Evolutionary conservation across 2,329 filamentous ascomycete genomes (phyloP).

Genomic region (Penicillium digitatum): DNA sequence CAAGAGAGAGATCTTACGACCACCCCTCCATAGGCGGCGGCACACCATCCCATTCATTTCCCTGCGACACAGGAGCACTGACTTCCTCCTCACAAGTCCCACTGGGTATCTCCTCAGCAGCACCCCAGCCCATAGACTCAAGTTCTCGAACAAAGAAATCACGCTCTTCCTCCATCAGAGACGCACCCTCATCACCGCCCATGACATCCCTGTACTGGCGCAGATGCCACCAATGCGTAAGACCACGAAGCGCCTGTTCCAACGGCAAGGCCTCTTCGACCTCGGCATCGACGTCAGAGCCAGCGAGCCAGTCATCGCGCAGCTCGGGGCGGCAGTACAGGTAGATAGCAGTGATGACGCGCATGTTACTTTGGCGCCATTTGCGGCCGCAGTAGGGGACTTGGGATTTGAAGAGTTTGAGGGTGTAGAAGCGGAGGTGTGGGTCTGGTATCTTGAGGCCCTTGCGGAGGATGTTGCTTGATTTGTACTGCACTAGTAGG

Average conservation of each 20-base stretch:
- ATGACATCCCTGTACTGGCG: slow-evolving; percentile 76
- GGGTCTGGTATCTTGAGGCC: slow-evolving; percentile 86
- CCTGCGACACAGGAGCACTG: slow-evolving; percentile 3
- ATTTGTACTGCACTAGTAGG: slow-evolving; percentile 92
- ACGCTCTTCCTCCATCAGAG: slow-evolving; percentile 65
- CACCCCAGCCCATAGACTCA: slow-evolving; percentile 61
- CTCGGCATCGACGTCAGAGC: slow-evolving; percentile 85
- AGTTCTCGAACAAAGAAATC: slow-evolving; percentile 77
- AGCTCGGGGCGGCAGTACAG: slow-evolving; percentile 89
- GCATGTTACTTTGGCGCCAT: slow-evolving; percentile 98
- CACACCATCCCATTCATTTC: slow-evolving; percentile 37
- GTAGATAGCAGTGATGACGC: slow-evolving; percentile 95
- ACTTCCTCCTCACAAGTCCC: slow-evolving; percentile 14
- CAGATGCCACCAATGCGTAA: slow-evolving; percentile 95
- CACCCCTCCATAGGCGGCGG: slow-evolving; percentile 37
- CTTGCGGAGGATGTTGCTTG: slow-evolving; percentile 84
- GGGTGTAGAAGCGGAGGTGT: slow-evolving; percentile 82
- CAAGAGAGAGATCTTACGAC: slow-evolving; percentile 4
- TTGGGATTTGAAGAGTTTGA: slow-evolving; percentile 98
- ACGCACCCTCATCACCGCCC: slow-evolving; percentile 46
- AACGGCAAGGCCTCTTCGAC: slow-evolving; percentile 89
- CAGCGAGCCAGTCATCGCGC: slow-evolving; percentile 87
- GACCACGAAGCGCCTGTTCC: slow-evolving; percentile 80
- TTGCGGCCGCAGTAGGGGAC: slow-evolving; percentile 97
- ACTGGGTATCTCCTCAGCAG: slow-evolving; percentile 36